Evolutionary conservation across 371 early-diverging fungal species (phyloP).

Genomic region (Lichtheimia ornata): DNA sequence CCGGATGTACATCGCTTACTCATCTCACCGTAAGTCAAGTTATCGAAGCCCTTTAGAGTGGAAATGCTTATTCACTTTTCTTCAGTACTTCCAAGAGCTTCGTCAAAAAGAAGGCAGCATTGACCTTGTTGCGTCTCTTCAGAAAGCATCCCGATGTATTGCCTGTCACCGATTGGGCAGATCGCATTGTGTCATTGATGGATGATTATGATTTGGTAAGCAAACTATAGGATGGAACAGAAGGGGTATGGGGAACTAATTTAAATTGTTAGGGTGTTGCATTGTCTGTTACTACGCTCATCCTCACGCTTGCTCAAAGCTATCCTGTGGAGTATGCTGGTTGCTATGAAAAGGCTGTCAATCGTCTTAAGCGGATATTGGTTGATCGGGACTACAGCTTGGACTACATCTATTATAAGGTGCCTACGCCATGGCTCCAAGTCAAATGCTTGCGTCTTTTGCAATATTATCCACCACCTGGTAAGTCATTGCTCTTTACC

Average conservation of each 20-base stretch:
- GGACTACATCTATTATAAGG: slow-evolving; percentile 95
- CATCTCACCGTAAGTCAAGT: slow-evolving; percentile 72
- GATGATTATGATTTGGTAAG: slow-evolving; percentile 85
- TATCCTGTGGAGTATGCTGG: slow-evolving; percentile 79
- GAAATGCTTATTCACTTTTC: slow-evolving; percentile 2
- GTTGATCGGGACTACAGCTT: slow-evolving; percentile 79
- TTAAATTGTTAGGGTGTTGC: slow-evolving; percentile 74
- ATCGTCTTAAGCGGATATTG: slow-evolving; percentile 83
- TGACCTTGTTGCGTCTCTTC: slow-evolving; percentile 87
- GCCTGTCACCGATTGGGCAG: slow-evolving; percentile 89
- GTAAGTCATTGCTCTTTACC: slow-evolving; percentile 34
- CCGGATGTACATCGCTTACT: slow-evolving; percentile 84
- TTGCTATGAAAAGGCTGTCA: slow-evolving; percentile 77
- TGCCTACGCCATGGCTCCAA: slow-evolving; percentile 97
- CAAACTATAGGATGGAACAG: not conserved
- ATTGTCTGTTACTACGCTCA: slow-evolving; percentile 79
- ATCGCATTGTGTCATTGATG: slow-evolving; percentile 75
- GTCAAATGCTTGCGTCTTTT: slow-evolving; percentile 91
- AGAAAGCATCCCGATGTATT: slow-evolving; percentile 91
- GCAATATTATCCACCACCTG: slow-evolving; percentile 93
- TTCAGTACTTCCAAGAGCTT: slow-evolving; percentile 74
- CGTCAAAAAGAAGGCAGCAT: slow-evolving; percentile 96
- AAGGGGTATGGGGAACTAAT: no score
- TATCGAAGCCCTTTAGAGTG: not conserved
- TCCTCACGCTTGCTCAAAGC: slow-evolving; percentile 87